A percentile compares a stretch with the other conserved stretches of the same genome.
These are phyloP conservation scores for Myrmaecium sp. DNA, from an alignment of 2,329 filamentous ascomycete species.

Conservation along the genomic window DNA sequence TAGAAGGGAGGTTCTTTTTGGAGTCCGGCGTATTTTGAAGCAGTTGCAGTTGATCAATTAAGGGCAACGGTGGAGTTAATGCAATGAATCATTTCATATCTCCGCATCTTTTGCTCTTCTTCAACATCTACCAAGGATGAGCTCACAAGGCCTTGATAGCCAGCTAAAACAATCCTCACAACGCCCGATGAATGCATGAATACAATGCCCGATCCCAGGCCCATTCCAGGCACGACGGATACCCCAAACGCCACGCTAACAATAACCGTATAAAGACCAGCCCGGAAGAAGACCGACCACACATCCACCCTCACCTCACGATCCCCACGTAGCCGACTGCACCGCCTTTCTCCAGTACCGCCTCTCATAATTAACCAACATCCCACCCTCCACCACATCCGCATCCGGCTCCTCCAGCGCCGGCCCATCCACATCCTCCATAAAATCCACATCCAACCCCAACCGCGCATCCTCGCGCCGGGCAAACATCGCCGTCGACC, in stretches of 20 bases:
- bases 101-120: too few species aligned
- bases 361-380: slow-evolving; percentile 43
- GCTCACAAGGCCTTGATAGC: too few species aligned
- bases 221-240: slow-evolving; percentile 3
- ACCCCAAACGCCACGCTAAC: slow-evolving; percentile 24
- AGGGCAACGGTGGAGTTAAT: too few species aligned
- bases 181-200: too few species aligned
- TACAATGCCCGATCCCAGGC: too few species aligned
- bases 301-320: slow-evolving; percentile 5
- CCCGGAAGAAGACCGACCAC: background rate
- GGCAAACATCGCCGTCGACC: too few species aligned
- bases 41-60: too few species aligned
- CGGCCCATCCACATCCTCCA: slow-evolving; percentile 3
- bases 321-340: slow-evolving; percentile 13
- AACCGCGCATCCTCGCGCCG: slow-evolving; percentile 18
- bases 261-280: slow-evolving; percentile 5
- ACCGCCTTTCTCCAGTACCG: slow-evolving; percentile 36
- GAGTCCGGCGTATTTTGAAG: too few species aligned
- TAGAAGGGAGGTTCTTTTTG: too few species aligned
- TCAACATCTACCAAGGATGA: too few species aligned
- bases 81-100: too few species aligned
- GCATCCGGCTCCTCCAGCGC: slow-evolving; percentile 9
- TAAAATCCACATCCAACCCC: slow-evolving; percentile 9
- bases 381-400: slow-evolving; percentile 19
- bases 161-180: too few species aligned